phyloP scores from a whole-genome alignment of 2,329 filamentous ascomycete genomes.

The Tolypocladium sp. region DNA sequence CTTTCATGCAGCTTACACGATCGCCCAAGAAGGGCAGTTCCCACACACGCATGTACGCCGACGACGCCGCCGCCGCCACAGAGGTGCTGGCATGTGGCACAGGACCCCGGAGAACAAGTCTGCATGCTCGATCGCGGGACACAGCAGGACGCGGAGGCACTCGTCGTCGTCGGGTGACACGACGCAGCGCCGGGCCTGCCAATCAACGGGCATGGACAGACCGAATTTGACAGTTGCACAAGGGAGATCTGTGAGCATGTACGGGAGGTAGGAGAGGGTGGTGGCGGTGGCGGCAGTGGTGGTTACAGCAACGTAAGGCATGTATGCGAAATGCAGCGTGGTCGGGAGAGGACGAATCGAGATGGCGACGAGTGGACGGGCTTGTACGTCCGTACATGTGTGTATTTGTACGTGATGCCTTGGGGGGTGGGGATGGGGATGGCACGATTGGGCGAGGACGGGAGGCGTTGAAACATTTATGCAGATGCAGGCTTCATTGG shows the following conservation, averaged over 20 bases:
- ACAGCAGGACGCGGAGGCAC: background rate
- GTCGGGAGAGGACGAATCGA: background rate
- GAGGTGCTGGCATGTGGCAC: background rate
- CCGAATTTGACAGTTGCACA: conserved; percentile 12
- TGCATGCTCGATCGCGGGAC: conserved; percentile 1
- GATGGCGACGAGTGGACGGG: background rate
- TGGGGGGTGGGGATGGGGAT: background rate
- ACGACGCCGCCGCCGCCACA: background rate
- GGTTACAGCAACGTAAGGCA: background rate
- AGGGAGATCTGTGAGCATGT: background rate
- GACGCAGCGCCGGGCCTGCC: conserved; percentile 3
- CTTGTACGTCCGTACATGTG: background rate
- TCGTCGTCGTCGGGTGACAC: background rate
- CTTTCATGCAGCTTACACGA: background rate
- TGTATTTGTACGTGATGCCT: background rate
- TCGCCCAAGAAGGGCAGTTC: background rate
- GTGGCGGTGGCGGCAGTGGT: background rate
- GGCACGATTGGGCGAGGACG: background rate
- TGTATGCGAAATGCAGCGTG: background rate
- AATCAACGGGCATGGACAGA: conserved; percentile 15
- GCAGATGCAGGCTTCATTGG: background rate
- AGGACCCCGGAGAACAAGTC: background rate
- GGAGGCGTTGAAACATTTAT: background rate
- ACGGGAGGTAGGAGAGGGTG: background rate
- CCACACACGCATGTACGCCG: background rate